Evolutionary conservation across 805 yeast species (phyloP).

Genomic region (Pichia phayaonensis): DNA sequence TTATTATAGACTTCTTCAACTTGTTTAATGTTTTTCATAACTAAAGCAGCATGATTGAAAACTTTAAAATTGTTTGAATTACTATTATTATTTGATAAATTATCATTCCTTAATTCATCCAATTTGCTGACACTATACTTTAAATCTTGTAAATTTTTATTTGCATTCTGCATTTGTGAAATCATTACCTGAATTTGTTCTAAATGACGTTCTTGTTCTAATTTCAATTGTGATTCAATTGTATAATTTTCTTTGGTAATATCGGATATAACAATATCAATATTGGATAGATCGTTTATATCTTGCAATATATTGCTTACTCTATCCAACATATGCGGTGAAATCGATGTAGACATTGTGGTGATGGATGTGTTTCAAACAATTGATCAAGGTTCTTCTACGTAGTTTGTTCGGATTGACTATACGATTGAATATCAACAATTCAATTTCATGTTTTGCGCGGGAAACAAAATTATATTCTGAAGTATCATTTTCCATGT

Average conservation of each 20-base stretch:
- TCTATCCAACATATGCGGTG: slow-evolving; percentile 10
- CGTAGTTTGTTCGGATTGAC: neutral
- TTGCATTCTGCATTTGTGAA: slow-evolving; percentile 22
- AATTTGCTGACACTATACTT: slow-evolving; percentile 30
- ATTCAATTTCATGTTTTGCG: neutral
- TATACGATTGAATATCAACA: neutral
- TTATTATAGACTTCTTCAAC: slow-evolving; percentile 58
- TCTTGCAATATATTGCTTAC: slow-evolving; percentile 20
- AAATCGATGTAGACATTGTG: neutral
- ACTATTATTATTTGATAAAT: slow-evolving; percentile 35
- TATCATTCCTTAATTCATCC: slow-evolving; percentile 35
- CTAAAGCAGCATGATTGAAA: slow-evolving; percentile 56
- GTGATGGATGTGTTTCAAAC: neutral
- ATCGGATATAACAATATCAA: slow-evolving; percentile 45
- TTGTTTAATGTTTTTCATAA: slow-evolving; percentile 65
- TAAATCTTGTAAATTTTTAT: slow-evolving; percentile 42
- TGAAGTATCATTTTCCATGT: too few species aligned
- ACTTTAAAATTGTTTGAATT: slow-evolving; percentile 59
- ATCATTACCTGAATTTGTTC: slow-evolving; percentile 18
- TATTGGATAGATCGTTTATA: slow-evolving; percentile 45
- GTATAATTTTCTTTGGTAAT: slow-evolving; percentile 63
- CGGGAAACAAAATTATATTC: neutral
- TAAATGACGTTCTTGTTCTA: slow-evolving; percentile 50
- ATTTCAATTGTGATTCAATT: slow-evolving; percentile 64
- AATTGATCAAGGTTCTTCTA: neutral